Conservation (phyloP, 2,329 filamentous ascomycete species). For the Ophiostoma pallidulum region DNA sequence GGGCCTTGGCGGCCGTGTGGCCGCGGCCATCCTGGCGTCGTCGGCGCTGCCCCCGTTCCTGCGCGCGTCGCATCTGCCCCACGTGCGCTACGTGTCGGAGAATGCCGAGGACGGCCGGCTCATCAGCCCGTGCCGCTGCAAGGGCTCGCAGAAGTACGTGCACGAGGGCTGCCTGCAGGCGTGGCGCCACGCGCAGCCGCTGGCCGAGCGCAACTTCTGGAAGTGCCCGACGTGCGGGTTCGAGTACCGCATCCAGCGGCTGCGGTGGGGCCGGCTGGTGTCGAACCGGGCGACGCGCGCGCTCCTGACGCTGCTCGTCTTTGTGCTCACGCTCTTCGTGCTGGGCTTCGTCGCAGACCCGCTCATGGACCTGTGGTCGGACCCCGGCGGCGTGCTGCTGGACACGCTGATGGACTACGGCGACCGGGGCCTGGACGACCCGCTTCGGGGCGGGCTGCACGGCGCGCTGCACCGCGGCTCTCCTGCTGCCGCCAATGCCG, state of each 20-base stretch:
- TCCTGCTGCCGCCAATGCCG: slow-evolving; percentile 16
- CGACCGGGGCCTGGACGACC: slow-evolving; percentile 28
- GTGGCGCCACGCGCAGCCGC: slow-evolving; percentile 69
- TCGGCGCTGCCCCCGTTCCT: slow-evolving; percentile 25
- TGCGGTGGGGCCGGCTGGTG: slow-evolving; percentile 64
- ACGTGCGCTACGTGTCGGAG: slow-evolving; percentile 56
- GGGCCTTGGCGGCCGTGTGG: slow-evolving; percentile 3
- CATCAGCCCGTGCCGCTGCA: slow-evolving; percentile 85
- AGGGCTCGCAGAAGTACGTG: slow-evolving; percentile 85
- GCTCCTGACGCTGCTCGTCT: slow-evolving; percentile 59
- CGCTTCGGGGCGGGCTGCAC: neutral
- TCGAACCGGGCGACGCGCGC: slow-evolving; percentile 59
- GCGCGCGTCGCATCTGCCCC: slow-evolving; percentile 19
- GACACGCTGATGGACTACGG: slow-evolving; percentile 39
- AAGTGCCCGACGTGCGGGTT: slow-evolving; percentile 83
- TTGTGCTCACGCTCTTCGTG: slow-evolving; percentile 64
- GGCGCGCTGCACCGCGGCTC: slow-evolving; percentile 37
- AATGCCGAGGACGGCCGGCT: slow-evolving; percentile 66
- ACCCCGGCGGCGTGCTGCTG: slow-evolving; percentile 57
- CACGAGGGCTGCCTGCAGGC: slow-evolving; percentile 81
- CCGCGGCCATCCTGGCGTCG: neutral
- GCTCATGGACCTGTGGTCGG: slow-evolving; percentile 79
- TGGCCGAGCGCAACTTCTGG: slow-evolving; percentile 62
- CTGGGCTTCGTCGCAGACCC: slow-evolving; percentile 90
- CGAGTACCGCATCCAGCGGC: slow-evolving; percentile 65